phyloP scores from a whole-genome alignment of 2,329 filamentous ascomycete genomes.

The Talaromyces verruculosus region DNA sequence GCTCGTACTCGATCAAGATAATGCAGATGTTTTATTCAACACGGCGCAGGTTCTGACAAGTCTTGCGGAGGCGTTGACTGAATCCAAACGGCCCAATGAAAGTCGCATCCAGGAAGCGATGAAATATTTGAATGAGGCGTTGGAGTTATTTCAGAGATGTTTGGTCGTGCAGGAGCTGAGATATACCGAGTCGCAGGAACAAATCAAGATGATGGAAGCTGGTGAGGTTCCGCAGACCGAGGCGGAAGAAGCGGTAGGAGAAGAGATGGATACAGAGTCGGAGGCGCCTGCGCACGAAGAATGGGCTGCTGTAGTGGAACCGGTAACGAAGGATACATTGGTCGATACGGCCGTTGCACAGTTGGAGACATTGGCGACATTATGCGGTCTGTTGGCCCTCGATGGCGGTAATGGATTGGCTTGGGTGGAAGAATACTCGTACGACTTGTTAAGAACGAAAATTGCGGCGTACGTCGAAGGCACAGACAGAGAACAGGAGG shows the following conservation, averaged over 20 bases:
- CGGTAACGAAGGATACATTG: constrained; percentile 63
- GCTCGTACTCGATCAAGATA: constrained; percentile 58
- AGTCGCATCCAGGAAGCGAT: constrained; percentile 49
- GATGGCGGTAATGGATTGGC: constrained; percentile 48
- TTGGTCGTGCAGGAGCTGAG: constrained; percentile 54
- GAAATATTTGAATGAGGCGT: constrained; percentile 58
- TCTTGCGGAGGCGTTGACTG: constrained; percentile 61
- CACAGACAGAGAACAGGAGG: constrained; percentile 51
- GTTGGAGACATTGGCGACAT: constrained; percentile 55
- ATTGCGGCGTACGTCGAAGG: constrained; percentile 54
- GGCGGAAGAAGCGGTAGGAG: background rate
- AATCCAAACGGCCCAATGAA: constrained; percentile 50
- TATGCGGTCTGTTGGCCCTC: constrained; percentile 51
- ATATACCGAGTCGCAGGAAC: constrained; percentile 48
- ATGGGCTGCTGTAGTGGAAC: constrained; percentile 67
- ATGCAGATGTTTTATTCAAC: constrained; percentile 70
- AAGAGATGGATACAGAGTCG: constrained; percentile 23
- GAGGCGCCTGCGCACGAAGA: constrained; percentile 51
- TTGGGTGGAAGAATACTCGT: constrained; percentile 60
- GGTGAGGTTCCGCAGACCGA: constrained; percentile 9
- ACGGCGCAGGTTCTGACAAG: constrained; percentile 67
- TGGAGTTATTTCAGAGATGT: constrained; percentile 60
- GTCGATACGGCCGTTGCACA: constrained; percentile 68
- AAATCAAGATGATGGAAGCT: constrained; percentile 39
- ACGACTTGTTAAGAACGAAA: constrained; percentile 53